phyloP scores from a whole-genome alignment of 2,329 filamentous ascomycete species.

The Pseudogymnoascus sp. region DNA sequence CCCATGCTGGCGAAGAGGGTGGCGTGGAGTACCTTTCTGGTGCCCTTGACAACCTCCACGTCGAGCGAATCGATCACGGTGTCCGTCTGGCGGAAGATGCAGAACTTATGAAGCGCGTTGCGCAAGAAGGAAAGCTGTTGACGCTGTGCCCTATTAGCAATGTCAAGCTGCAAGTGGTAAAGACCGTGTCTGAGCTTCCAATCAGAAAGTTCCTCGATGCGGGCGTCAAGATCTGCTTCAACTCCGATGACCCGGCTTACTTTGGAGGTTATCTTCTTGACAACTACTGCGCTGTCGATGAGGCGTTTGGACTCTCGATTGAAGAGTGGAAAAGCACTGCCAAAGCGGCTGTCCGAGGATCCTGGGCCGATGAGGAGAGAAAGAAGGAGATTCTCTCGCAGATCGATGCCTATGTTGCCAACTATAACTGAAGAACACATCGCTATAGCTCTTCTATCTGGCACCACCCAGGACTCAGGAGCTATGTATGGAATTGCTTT shows the following conservation, averaged over 20 bases:
- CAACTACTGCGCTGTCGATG: conserved; percentile 69
- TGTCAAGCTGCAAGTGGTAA: conserved; percentile 44
- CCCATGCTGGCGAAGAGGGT: conserved; percentile 70
- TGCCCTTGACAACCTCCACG: conserved; percentile 53
- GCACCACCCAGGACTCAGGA: not conserved
- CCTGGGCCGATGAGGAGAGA: conserved; percentile 58
- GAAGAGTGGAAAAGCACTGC: conserved; percentile 61
- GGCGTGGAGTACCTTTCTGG: conserved; percentile 56
- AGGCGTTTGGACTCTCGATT: conserved; percentile 54
- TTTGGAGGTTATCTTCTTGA: conserved; percentile 69
- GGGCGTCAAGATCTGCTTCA: conserved; percentile 39
- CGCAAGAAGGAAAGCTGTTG: conserved; percentile 48
- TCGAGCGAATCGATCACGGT: conserved; percentile 67
- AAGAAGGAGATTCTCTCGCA: conserved; percentile 50
- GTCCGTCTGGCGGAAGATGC: conserved; percentile 55
- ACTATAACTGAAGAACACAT: conserved; percentile 16
- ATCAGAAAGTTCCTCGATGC: conserved; percentile 35
- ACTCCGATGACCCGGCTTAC: conserved; percentile 41
- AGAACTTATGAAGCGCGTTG: conserved; percentile 50
- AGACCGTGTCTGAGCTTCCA: conserved; percentile 36
- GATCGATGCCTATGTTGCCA: conserved; percentile 31
- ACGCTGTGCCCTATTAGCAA: conserved; percentile 70
- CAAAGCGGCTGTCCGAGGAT: conserved; percentile 53
- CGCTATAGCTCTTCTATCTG: not conserved
- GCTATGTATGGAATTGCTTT: not conserved